phyloP scores from a whole-genome alignment of 257 asterid genomes.

The Voacanga thouarsii region DNA sequence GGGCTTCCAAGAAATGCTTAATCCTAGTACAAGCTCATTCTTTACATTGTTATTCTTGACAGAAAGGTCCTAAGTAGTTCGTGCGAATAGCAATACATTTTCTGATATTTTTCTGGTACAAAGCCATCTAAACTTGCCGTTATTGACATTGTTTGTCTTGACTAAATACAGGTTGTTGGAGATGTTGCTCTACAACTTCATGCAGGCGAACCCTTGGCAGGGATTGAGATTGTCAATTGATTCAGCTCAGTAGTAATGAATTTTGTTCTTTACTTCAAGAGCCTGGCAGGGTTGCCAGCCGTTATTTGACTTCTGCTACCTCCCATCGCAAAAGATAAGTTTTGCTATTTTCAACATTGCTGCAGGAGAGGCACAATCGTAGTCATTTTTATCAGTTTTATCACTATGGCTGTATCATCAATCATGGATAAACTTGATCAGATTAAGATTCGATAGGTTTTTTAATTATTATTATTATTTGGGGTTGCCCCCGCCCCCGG shows the following conservation, averaged over 20 bases:
- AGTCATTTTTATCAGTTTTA: not conserved
- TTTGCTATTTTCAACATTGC: not conserved
- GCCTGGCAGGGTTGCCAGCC: not conserved
- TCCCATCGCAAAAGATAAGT: not conserved
- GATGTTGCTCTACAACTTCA: conserved; percentile 81
- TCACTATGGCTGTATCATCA: not conserved
- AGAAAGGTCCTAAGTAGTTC: not conserved
- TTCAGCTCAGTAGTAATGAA: conserved; percentile 10
- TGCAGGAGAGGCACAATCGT: not conserved
- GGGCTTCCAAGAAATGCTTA: not conserved
- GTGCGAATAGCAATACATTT: not conserved
- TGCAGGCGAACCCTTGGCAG: conserved; percentile 46
- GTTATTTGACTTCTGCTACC: not conserved
- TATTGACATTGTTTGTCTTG: not conserved
- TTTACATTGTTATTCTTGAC: not conserved
- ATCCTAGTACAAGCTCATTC: not conserved
- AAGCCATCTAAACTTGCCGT: not conserved
- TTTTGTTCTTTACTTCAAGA: not conserved
- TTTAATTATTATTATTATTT: too few species aligned
- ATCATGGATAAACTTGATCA: not conserved
- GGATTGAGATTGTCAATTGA: conserved; percentile 75
- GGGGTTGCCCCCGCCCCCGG: too few species aligned
- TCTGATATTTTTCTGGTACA: not conserved
- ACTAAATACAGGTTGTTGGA: conserved; percentile 60
- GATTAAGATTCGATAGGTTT: not conserved